Evolutionary conservation across 148 eudicot genomes (phyloP), one percentile per base, ranked within the genome.

Genomic region (Cornus florida): DNA sequence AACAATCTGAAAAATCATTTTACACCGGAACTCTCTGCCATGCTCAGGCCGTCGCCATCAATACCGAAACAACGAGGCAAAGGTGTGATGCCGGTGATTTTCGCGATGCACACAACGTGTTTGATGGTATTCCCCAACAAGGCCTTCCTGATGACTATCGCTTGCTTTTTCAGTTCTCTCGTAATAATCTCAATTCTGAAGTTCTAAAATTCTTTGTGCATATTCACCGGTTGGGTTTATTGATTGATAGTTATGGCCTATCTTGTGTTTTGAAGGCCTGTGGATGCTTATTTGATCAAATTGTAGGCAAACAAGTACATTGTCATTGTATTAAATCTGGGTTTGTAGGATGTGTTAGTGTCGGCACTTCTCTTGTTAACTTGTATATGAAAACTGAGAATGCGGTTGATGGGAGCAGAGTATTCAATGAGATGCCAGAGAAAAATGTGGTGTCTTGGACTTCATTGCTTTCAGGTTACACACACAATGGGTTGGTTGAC

Each of bases 391-490:
- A 95, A 85, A 87, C 84, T 1, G 85, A 75, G 72, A 86, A 84
- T 83, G 78, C 92, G 74, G 74, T 41, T 73, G 89, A 84, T 41
- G 97, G 92, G 46, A 71, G 72, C 80, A 72, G 75, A 50, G 82
- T 87, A 39, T 95, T 95, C 79, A 84, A 82, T 35, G 38, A 35
- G 38, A 35, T 35, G 38, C 38, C 38, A 2, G 38, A 35, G 38
- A 35, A 35, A 35, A 95, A 95, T 92, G 97, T 93, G 22, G 94
- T 95, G 75, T 82, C 98, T 70, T 95, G 98, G 97, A 95, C 98
- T 72, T 95, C 98, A 7, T 79, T 93, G 88, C 88, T 95, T 32
- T 76, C 89, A 0, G 98, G 98, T 48, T 93, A 84, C 78, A 87
- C 92, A 5, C 78, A 59, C 66, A 90, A 87, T 75, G 90, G 92